Percentiles rank a stretch among this genome's conserved stretches.
Evolutionary conservation across 2,329 filamentous ascomycete genomes (phyloP).

Genomic region (Cladosporium sp.): DNA sequence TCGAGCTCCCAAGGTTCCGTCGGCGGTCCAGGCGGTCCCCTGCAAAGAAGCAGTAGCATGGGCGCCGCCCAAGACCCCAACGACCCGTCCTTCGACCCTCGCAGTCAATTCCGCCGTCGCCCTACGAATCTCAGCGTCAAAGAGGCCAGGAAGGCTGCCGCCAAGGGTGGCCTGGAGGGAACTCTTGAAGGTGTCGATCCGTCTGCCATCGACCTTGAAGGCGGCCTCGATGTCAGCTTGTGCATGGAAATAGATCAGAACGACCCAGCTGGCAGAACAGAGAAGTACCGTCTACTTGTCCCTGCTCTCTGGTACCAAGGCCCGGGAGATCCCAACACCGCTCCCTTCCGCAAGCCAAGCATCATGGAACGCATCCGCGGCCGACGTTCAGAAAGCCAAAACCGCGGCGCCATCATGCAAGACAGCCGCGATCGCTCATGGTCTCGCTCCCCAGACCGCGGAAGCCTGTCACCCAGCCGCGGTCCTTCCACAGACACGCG

Average conservation of each 20-base stretch:
- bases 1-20: conserved; percentile 8
- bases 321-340: conserved; percentile 24
- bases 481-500: conserved; percentile 3
- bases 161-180: conserved; percentile 51
- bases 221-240: conserved; percentile 78
- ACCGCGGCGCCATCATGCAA: conserved; percentile 15
- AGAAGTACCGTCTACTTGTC: conserved; percentile 80
- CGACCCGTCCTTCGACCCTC: conserved; percentile 10
- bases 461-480: conserved; percentile 11
- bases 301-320: conserved; percentile 61
- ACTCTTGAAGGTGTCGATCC: conserved; percentile 51
- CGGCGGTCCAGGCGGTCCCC: neutral
- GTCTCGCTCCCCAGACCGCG: conserved; percentile 17
- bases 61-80: conserved; percentile 1
- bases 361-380: conserved; percentile 20
- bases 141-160: conserved; percentile 34
- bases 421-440: conserved; percentile 15
- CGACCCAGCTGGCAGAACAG: conserved; percentile 83
- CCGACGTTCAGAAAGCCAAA: conserved; percentile 8
- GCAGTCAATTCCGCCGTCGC: conserved; percentile 38
- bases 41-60: conserved; percentile 13
- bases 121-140: conserved; percentile 41
- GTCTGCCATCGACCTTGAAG: conserved; percentile 67
- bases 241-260: conserved; percentile 85
- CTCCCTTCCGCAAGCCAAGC: conserved; percentile 19